These are phyloP conservation scores for Dalbergia cochinchinensis DNA, from an alignment of 306 rosid genomes.

Conservation along the genomic window DNA sequence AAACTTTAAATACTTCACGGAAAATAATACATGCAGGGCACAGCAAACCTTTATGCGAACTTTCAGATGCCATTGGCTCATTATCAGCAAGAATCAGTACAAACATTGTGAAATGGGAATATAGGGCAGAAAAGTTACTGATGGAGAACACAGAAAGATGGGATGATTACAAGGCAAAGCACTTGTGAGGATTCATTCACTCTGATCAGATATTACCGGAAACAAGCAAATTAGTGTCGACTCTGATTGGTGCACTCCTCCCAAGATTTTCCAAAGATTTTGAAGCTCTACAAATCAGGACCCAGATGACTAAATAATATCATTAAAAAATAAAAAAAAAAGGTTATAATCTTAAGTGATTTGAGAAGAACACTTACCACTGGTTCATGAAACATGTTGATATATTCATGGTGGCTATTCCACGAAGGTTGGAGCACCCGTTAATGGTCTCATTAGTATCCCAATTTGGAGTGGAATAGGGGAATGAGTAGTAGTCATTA, in stretches of 20 bases:
- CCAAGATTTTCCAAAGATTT: slow-evolving; percentile 52
- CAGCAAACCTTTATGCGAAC: slow-evolving; percentile 49
- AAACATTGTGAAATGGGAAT: slow-evolving; percentile 51
- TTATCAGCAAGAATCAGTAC: slow-evolving; percentile 52
- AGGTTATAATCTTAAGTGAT: neutral
- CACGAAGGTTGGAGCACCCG: slow-evolving; percentile 49
- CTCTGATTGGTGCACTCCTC: slow-evolving; percentile 51
- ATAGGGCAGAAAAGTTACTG: slow-evolving; percentile 52
- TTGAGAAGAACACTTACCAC: slow-evolving; percentile 43
- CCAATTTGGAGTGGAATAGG: slow-evolving; percentile 75
- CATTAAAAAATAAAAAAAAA: neutral
- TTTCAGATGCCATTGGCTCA: slow-evolving; percentile 54
- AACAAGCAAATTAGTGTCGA: slow-evolving; percentile 45
- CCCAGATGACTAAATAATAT: neutral
- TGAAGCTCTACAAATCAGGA: slow-evolving; percentile 55
- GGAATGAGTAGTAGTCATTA: slow-evolving; percentile 42
- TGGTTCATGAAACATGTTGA: slow-evolving; percentile 54
- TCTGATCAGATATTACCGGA: slow-evolving; percentile 52
- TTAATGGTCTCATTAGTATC: slow-evolving; percentile 48
- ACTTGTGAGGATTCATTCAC: slow-evolving; percentile 35
- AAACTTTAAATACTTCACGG: slow-evolving; percentile 45
- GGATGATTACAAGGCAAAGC: slow-evolving; percentile 52
- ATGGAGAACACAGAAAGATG: slow-evolving; percentile 49
- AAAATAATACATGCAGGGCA: slow-evolving; percentile 46
- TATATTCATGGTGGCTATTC: slow-evolving; percentile 54